Evolutionary conservation across 2,329 filamentous ascomycete genomes (phyloP), one percentile per base, ranked within the genome.

Genomic region (Colletotrichum theobromicola): DNA sequence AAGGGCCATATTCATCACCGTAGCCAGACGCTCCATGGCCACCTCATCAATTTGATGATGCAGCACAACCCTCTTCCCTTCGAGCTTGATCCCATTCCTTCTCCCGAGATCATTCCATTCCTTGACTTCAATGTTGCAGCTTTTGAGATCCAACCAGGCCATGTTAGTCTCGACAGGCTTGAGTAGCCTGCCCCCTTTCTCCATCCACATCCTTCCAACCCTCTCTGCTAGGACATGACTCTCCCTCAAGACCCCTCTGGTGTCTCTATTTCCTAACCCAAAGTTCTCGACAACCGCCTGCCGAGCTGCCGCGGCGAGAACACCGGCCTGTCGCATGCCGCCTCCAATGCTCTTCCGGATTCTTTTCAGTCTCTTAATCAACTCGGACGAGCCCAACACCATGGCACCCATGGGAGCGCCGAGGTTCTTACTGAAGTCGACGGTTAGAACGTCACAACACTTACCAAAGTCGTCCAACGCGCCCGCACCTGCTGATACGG

Each of bases 201-300:
- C 84, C 10, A 86, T 88, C 94, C 94, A 95, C 77, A 92, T 81
- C 15, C 84, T 85, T 90, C 91, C 94, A 69, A 91, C 81, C 72
- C 82, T 83, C 79, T 87, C 87, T 2, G 93, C 92, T 28, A 88
- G 88, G 30, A 83, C 82, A 80, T 94, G 92, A 4, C 87, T 89
- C n/a, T 83, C 83, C 10, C 81, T 78, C 58, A 94, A 84, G 78
- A 87, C 88, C 1, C 55, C 18, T 18, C 42, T 70, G 2, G 24
- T 55, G 6, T 74, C 72, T 15, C 26, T 30, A 1, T 2, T 7
- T 18, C 92, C 91, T 2, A 65, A 46, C 2, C 91, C 90, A 76
- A 97, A 98, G 0, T 94, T 95, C 82, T 95, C 93, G 76, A 96
- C 93, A 10, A 97, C 90, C 1, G 94, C 94, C 5, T 95, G 92